Evolutionary conservation across 352 stramenopile species (phyloP), one percentile per base, ranked within the genome.

Genomic region (Globisporangium camurandrum): DNA sequence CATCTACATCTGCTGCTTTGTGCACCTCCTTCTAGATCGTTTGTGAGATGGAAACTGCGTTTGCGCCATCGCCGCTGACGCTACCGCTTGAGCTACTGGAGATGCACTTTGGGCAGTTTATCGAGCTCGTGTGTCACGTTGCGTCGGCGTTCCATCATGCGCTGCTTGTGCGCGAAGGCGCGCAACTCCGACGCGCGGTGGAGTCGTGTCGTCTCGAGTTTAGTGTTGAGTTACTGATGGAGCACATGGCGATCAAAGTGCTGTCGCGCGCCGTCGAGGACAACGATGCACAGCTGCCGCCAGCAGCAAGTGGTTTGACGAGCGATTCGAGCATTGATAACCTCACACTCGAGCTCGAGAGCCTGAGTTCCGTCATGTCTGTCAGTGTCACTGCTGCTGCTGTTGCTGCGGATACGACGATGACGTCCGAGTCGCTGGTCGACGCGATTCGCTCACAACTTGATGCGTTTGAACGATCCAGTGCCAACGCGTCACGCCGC

Each of bases 61-160:
- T 58, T 20, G 23, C 40, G 17, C 31, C 30, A 4, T 39, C 12
- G 42, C 49, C 10, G 37, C 46, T 12, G 30, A 51, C 3, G 30
- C 30, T 16, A 34, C 8, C 30, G 12, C 34, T 51, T 6, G 34
- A 36, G 11, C 22, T 26, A 16, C 12, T 49, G 4, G 46, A 64
- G 10, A 45, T 89, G 24, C 58, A 63, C 37, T 88, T 85, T 51
- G 61, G 67, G 3, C 70, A 83, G 33, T 90, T 84, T 54, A 19
- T 88, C 16, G 78, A 90, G 42, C 49, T 86, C 3, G 73, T 90
- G 37, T 85, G 71, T 20, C 71, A 75, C 12, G 59, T 86, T 2
- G 73, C 75, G 9, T 71, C 69, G 11, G 49, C 54, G 4, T 78
- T 84, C 31, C 76, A 86, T 46, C 57, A 76, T 38, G 58, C 65